Percentiles rank a stretch among this genome's conserved stretches.
These are phyloP conservation scores for Russula ochroleuca DNA, from an alignment of 768 basidiomycete genomes.

Conservation along the genomic window DNA sequence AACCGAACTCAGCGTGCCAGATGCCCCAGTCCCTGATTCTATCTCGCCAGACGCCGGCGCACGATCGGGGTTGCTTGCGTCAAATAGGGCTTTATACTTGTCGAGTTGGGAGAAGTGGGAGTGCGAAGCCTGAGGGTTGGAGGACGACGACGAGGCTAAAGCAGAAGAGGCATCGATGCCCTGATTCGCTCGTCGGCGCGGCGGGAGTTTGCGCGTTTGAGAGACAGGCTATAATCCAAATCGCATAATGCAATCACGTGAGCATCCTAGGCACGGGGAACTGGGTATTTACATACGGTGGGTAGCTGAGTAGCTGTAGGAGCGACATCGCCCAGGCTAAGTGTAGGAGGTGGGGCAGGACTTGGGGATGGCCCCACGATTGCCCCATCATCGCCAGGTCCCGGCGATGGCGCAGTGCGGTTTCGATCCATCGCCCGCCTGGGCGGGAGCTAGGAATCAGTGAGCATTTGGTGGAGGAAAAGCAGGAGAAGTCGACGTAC, in stretches of 20 bases:
- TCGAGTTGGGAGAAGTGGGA: slow-evolving; percentile 21
- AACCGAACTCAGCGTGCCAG: slow-evolving; percentile 1
- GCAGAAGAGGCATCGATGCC: slow-evolving; percentile 7
- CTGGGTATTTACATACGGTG: slow-evolving; percentile 7
- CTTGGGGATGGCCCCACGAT: background rate
- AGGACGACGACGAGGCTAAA: background rate
- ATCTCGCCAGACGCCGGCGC: slow-evolving; percentile 1
- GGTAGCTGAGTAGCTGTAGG: slow-evolving; percentile 14
- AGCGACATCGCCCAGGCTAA: background rate
- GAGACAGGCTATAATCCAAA: slow-evolving; percentile 14
- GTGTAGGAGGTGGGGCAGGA: background rate
- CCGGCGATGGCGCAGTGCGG: background rate
- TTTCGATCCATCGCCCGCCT: slow-evolving; percentile 10
- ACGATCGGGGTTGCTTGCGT: slow-evolving; percentile 27
- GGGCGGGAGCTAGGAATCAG: slow-evolving; percentile 15
- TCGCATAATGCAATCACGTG: background rate
- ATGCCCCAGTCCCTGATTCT: slow-evolving; percentile 6
- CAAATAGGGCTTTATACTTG: slow-evolving; percentile 26
- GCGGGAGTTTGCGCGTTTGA: slow-evolving; percentile 16
- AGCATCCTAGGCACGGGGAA: background rate
- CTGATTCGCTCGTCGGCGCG: slow-evolving; percentile 18
- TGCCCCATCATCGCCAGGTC: background rate
- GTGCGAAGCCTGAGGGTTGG: background rate
- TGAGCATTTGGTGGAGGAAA: background rate
- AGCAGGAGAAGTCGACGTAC: background rate